Evolutionary conservation across 148 eudicot genomes (phyloP).

Genomic region (Tetragonia tetragonoides): DNA sequence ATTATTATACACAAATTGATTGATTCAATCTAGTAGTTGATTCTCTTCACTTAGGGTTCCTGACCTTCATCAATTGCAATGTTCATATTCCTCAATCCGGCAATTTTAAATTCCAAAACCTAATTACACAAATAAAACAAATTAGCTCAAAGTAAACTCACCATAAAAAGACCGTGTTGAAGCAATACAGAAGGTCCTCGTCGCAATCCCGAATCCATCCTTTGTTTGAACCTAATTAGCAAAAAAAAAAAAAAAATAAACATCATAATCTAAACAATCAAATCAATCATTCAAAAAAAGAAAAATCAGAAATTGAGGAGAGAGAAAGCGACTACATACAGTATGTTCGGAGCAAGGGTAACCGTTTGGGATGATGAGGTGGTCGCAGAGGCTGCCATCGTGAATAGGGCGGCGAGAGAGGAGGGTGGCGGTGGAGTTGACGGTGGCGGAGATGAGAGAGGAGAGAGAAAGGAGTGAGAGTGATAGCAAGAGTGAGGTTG

Average conservation of each 20-base stretch:
- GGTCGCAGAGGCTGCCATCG: constrained; percentile 49
- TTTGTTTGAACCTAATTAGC: constrained; percentile 61
- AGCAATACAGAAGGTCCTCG: constrained; percentile 72
- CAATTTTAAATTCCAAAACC: not conserved
- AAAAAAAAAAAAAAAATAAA: not conserved
- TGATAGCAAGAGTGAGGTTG: constrained; percentile 8
- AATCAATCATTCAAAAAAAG: not conserved
- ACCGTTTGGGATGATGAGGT: constrained; percentile 57
- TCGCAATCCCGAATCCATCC: constrained; percentile 51
- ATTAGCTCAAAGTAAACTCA: constrained; percentile 14
- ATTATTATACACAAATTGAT: too few species aligned
- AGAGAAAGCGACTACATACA: constrained; percentile 35
- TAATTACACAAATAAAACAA: not conserved
- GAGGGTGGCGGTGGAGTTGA: constrained; percentile 23
- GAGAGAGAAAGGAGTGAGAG: constrained; percentile 15
- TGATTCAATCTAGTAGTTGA: too few species aligned
- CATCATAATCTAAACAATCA: not conserved
- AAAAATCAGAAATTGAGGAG: not conserved
- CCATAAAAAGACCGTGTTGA: constrained; percentile 87
- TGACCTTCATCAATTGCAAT: not conserved
- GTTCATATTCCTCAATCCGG: not conserved
- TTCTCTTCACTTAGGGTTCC: not conserved
- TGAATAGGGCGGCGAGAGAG: constrained; percentile 25
- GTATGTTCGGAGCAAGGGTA: constrained; percentile 73
- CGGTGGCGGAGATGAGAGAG: constrained; percentile 24